Percentiles rank a stretch among this genome's conserved stretches.
phyloP scores from a whole-genome alignment of 1,284 basidiomycete genomes.

The Fistulinella cinereoalba region DNA sequence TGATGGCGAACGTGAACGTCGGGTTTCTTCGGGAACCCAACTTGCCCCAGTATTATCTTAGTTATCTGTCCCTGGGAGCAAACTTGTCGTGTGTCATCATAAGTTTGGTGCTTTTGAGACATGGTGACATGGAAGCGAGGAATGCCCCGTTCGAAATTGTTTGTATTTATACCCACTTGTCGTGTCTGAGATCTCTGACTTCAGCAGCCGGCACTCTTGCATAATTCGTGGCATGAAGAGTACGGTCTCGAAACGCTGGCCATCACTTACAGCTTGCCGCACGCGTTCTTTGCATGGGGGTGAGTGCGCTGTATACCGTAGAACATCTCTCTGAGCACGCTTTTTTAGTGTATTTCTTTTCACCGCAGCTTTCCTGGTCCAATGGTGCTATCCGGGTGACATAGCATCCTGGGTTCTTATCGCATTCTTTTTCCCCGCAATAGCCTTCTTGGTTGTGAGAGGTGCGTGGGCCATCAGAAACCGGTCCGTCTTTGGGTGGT shows the following conservation, averaged over 20 bases:
- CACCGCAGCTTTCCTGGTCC: slow-evolving; percentile 24
- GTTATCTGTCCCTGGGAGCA: slow-evolving; percentile 40
- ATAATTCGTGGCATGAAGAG: slow-evolving; percentile 16
- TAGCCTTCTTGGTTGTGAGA: slow-evolving; percentile 19
- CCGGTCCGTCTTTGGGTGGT: slow-evolving; percentile 23
- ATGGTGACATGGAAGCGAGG: slow-evolving; percentile 32
- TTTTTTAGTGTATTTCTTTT: slow-evolving; percentile 29
- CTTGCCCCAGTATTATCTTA: slow-evolving; percentile 33
- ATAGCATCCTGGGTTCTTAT: not conserved
- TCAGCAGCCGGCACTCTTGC: slow-evolving; percentile 30
- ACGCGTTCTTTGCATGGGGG: slow-evolving; percentile 41
- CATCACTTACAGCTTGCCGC: slow-evolving; percentile 38
- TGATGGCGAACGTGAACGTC: slow-evolving; percentile 42
- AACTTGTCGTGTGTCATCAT: slow-evolving; percentile 43
- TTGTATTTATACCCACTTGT: too few species aligned
- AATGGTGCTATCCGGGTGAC: slow-evolving; percentile 22
- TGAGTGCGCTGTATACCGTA: slow-evolving; percentile 20
- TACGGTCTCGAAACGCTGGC: slow-evolving; percentile 38
- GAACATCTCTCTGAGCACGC: not conserved
- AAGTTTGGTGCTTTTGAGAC: slow-evolving; percentile 39
- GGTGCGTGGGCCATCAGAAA: slow-evolving; percentile 25
- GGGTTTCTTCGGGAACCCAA: slow-evolving; percentile 38
- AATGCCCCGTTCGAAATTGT: slow-evolving; percentile 31
- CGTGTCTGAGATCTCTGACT: not conserved
- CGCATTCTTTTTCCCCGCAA: slow-evolving; percentile 8